Conservation (phyloP, 345 rosid genomes). For the Salix viminalis region DNA sequence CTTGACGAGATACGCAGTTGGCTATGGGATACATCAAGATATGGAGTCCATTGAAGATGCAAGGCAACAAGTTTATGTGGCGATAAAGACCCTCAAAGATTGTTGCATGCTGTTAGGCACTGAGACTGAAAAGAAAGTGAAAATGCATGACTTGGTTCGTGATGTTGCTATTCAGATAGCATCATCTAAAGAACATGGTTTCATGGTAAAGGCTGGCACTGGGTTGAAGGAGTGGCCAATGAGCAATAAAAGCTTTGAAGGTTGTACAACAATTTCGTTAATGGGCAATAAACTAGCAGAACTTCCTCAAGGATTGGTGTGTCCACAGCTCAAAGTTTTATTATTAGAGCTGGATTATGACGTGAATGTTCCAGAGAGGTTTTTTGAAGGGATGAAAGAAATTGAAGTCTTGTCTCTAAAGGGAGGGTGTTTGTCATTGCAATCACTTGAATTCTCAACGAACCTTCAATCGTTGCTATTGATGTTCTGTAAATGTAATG, state of each 20-base stretch:
- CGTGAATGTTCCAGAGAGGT: neutral
- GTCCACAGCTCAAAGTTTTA: neutral
- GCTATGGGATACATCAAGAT: too few species aligned
- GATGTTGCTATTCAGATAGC: conserved; percentile 7
- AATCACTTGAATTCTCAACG: neutral
- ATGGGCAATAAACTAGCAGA: neutral
- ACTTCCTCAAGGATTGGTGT: neutral
- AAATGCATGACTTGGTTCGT: conserved; percentile 16
- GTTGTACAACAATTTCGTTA: conserved; percentile 4
- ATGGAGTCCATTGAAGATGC: neutral
- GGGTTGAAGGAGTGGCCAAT: neutral
- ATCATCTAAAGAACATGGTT: neutral
- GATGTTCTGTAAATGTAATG: neutral
- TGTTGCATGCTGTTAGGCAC: conserved; percentile 1
- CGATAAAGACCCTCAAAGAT: neutral
- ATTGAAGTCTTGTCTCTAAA: neutral
- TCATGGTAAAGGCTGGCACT: neutral
- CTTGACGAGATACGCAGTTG: too few species aligned
- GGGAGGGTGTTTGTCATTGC: neutral
- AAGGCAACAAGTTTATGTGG: neutral
- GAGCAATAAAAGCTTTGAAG: neutral
- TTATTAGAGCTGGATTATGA: neutral
- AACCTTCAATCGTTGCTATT: neutral
- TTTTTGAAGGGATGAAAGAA: neutral
- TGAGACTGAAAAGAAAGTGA: neutral